Evolutionary conservation across 2,329 filamentous ascomycete genomes (phyloP), one percentile per base, ranked within the genome.

Genomic region (Colletotrichum navitas): DNA sequence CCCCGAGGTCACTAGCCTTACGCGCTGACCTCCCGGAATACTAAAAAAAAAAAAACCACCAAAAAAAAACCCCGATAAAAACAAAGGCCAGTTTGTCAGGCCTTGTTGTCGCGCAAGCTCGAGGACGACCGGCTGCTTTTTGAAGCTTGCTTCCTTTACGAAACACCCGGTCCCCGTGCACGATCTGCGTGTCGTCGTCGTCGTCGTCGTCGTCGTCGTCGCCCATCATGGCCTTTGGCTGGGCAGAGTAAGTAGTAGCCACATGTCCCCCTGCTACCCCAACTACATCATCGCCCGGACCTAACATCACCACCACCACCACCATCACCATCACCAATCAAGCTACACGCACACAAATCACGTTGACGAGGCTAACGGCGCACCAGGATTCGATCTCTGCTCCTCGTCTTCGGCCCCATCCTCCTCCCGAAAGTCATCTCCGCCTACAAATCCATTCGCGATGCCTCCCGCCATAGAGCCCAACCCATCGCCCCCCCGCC

Each of bases 391-490:
- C 87, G 87, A 75, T 86, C 87, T 76, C 82, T 90, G 74, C 79
- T 86, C 77, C 79, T 90, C 77, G 87, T 91, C 83, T 86, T 95
- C 79, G 93, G 91, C 3, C 93, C 93, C 41, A 85, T 93, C 74
- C 83, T 95, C 74, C 80, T 95, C 49, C 92, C 92, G 63, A 90
- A 89, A 76, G 85, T 86, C 68, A 83, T 94, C 68, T 81, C 84
- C 72, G 90, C 88, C 84, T 93, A 93, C 83, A 89, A 90, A 75
- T 86, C 86, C 54, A 65, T 85, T 56, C 84, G 83, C 74, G 77
- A 81, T 72, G 81, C 83, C n/a, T 84, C 86, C 2, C 76, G 76
- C 29, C 74, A 81, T 78, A 81, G 84, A 72, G 81, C 81, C 76
- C 78, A 87, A 73, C 79, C 87, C 72, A 78, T 92, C 76, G 85